phyloP scores from a whole-genome alignment of 148 eudicot genomes.

The Arbutus unedo region DNA sequence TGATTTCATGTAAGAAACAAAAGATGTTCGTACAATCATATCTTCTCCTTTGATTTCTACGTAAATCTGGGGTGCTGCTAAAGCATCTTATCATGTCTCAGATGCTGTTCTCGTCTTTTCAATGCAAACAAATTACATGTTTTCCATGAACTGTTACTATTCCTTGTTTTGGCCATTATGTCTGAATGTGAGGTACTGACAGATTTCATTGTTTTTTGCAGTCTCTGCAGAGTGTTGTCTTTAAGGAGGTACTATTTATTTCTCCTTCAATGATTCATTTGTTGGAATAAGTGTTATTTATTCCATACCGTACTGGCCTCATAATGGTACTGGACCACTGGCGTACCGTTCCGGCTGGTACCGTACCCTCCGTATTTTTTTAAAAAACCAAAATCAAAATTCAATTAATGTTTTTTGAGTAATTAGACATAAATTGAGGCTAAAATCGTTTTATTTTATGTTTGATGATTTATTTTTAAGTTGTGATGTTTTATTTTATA shows the following conservation, averaged over 20 bases:
- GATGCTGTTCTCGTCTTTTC: not conserved
- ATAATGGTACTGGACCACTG: too few relatives aligned
- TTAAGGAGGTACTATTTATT: conserved; percentile 67
- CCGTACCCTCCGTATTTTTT: too few relatives aligned
- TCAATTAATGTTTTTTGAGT: too few relatives aligned
- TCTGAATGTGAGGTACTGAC: conserved; percentile 15
- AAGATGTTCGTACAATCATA: not conserved
- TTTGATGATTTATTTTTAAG: too few relatives aligned
- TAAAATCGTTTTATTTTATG: too few relatives aligned
- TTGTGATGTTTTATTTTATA: too few relatives aligned
- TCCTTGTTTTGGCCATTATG: conserved; percentile 5
- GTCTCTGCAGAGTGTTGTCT: conserved; percentile 99
- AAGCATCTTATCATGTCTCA: not conserved
- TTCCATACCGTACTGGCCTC: too few relatives aligned
- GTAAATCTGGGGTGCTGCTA: not conserved
- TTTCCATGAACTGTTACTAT: conserved; percentile 7
- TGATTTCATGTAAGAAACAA: not conserved
- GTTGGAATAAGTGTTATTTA: too few relatives aligned
- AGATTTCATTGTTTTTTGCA: conserved; percentile 45
- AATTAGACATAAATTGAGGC: too few relatives aligned
- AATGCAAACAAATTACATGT: not conserved
- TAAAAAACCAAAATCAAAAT: too few relatives aligned
- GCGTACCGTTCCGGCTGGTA: too few relatives aligned
- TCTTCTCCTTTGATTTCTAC: not conserved
- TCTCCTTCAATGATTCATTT: not conserved